Conservation (phyloP, 2,329 filamentous ascomycete genomes). For the Fusarium sororula region DNA sequence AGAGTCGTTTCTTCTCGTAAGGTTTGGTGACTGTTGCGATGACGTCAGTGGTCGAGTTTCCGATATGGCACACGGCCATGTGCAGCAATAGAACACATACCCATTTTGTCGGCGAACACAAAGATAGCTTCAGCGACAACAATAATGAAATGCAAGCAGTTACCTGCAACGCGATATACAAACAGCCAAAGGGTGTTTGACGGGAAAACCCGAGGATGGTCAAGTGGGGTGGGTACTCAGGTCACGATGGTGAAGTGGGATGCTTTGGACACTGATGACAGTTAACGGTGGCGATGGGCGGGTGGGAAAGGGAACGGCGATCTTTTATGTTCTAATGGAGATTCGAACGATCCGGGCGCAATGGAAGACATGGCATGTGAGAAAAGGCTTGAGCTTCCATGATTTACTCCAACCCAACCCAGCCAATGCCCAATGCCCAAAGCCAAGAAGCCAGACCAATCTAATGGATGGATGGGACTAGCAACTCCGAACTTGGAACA, state of each 20-base stretch:
- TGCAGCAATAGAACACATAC: constrained; percentile 30
- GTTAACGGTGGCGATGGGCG: constrained; percentile 14
- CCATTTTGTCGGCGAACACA: constrained; percentile 27
- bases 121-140: neutral
- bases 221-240: constrained; percentile 10
- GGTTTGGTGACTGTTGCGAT: constrained; percentile 41
- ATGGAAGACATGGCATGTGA: neutral
- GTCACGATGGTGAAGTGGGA: constrained; percentile 24
- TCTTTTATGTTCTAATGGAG: constrained; percentile 34
- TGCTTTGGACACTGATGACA: neutral
- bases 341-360: constrained; percentile 11
- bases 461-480: constrained; percentile 3
- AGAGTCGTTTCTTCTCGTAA: constrained; percentile 54
- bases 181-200: constrained; percentile 11
- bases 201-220: constrained; percentile 16
- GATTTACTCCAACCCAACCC: constrained; percentile 23
- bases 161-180: constrained; percentile 7
- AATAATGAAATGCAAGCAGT: constrained; percentile 19
- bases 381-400: constrained; percentile 23
- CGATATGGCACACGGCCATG: constrained; percentile 11
- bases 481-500: constrained; percentile 6
- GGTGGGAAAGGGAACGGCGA: constrained; percentile 15
- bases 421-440: constrained; percentile 24
- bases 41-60: constrained; percentile 36
- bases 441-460: constrained; percentile 18